Evolutionary conservation across 148 eudicot species (phyloP).

Genomic region (Spergularia bocconei): DNA sequence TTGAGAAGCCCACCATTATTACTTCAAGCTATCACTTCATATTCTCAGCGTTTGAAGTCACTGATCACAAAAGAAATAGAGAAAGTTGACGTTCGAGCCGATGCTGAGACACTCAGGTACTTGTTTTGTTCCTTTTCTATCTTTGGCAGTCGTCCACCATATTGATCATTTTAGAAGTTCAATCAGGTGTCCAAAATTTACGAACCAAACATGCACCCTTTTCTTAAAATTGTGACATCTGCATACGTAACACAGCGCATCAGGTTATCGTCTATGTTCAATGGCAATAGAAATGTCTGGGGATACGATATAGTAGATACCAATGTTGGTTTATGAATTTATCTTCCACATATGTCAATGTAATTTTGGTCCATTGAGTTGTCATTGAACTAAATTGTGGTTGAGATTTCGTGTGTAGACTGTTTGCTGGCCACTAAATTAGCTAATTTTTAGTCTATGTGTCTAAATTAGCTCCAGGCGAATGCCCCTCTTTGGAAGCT

Average conservation of each 20-base stretch:
- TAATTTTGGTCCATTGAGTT: neutral
- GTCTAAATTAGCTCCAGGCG: no score
- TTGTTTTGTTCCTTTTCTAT: neutral
- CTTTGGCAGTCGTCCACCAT: neutral
- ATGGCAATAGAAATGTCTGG: neutral
- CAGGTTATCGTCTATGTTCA: neutral
- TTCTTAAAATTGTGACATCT: slow-evolving; percentile 3
- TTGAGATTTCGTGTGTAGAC: no score
- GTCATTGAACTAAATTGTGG: no score
- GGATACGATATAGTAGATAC: neutral
- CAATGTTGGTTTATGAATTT: neutral
- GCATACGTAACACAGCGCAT: neutral
- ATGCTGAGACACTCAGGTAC: slow-evolving; percentile 95
- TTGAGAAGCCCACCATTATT: slow-evolving; percentile 80
- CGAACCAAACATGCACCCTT: neutral
- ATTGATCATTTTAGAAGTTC: neutral
- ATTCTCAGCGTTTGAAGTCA: slow-evolving; percentile 69
- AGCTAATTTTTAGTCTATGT: no score
- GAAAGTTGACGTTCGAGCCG: slow-evolving; percentile 94
- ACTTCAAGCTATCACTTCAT: slow-evolving; percentile 78
- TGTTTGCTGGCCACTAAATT: no score
- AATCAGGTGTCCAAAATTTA: neutral
- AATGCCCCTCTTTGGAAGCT: no score
- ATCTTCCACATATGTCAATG: neutral
- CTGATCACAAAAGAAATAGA: slow-evolving; percentile 73